These are phyloP conservation scores for Entrophospora sp. DNA, from an alignment of 192 early-diverging fungal species.

Conservation along the genomic window DNA sequence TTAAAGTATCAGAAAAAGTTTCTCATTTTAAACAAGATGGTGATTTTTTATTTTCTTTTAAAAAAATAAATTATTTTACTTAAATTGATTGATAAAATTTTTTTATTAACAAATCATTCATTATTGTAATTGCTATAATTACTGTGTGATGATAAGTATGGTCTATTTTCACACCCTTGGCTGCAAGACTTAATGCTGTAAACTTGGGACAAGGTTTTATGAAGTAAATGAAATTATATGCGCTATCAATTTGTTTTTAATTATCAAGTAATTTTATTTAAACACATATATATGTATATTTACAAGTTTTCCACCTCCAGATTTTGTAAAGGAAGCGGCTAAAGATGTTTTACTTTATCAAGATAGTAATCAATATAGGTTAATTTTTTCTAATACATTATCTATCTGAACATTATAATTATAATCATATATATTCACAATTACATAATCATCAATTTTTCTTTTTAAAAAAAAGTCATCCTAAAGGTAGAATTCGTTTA, in stretches of 20 bases:
- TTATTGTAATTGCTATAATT: too few relatives aligned
- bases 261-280: neutral
- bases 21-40: conserved; percentile 50
- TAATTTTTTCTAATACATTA: too few relatives aligned
- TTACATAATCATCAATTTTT: neutral
- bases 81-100: neutral
- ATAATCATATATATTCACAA: neutral
- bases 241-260: conserved; percentile 13
- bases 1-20: conserved; percentile 31
- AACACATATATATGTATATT: neutral
- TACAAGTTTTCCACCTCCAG: conserved; percentile 72
- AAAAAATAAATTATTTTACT: neutral
- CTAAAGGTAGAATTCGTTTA: conserved; percentile 54
- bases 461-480: conserved; percentile 30
- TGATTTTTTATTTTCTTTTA: conserved; percentile 10
- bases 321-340: conserved; percentile 77
- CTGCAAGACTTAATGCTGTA: conserved; percentile 73
- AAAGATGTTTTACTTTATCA: conserved; percentile 51
- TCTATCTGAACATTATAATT: too few relatives aligned
- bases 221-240: conserved; percentile 38
- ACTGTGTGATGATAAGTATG: too few relatives aligned
- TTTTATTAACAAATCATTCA: too few relatives aligned
- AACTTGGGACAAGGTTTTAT: conserved; percentile 89
- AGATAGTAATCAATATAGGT: conserved; percentile 83
- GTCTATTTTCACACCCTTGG: conserved; percentile 82